Conservation (phyloP, 371 early-diverging fungal species). For the Mucor racemosus region DNA sequence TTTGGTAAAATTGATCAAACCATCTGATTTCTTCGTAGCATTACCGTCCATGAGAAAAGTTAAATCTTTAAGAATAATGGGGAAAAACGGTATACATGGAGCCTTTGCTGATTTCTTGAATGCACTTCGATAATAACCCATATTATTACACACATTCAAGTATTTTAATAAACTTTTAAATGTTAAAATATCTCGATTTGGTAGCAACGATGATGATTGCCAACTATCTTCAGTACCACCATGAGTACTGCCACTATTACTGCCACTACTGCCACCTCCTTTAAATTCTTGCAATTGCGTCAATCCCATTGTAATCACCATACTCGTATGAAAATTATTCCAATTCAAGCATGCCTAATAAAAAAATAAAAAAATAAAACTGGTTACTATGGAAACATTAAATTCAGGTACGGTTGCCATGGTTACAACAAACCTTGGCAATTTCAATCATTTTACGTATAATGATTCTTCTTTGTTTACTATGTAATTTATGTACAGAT, state of each 20-base stretch:
- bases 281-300: constrained; percentile 17
- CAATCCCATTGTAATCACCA: constrained; percentile 49
- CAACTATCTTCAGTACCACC: constrained; percentile 27
- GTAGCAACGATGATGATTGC: constrained; percentile 24
- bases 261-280: background rate
- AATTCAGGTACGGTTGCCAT: background rate
- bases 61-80: constrained; percentile 48
- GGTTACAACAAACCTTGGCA: constrained; percentile 33
- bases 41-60: constrained; percentile 52
- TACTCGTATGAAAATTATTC: constrained; percentile 53
- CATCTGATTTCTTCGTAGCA: constrained; percentile 15
- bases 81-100: constrained; percentile 52
- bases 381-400: background rate
- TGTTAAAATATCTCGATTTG: constrained; percentile 34
- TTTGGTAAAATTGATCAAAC: constrained; percentile 45
- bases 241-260: background rate
- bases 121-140: constrained; percentile 46
- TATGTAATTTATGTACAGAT: constrained; percentile 13
- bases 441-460: constrained; percentile 48
- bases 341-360: constrained; percentile 41
- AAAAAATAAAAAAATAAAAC: background rate
- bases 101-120: constrained; percentile 36
- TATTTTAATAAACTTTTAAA: constrained; percentile 32
- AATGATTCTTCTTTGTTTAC: constrained; percentile 27
- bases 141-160: constrained; percentile 46